phyloP scores from a whole-genome alignment of 305 asterid species.

The Ajuga reptans region DNA sequence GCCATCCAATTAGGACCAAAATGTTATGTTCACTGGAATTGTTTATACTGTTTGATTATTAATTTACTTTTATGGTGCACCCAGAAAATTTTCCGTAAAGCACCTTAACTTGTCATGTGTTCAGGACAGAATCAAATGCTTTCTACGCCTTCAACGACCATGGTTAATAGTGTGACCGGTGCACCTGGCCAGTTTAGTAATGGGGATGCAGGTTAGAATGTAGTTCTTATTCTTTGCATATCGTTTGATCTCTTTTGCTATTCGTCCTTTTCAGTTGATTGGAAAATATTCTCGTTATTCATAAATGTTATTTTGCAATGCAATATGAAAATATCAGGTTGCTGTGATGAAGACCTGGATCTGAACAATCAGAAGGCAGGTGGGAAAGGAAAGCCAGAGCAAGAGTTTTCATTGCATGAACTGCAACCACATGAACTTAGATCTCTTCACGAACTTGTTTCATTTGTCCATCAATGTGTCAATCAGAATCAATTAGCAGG shows the following conservation, averaged over 20 bases:
- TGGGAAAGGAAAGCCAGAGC: conserved; percentile 32
- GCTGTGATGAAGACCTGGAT: conserved; percentile 26
- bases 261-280: conserved; percentile 12
- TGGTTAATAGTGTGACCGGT: conserved; percentile 24
- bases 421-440: conserved; percentile 50
- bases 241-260: background rate
- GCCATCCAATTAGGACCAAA: conserved; percentile 1
- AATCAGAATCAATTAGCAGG: conserved; percentile 38
- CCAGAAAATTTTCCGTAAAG: conserved; percentile 17
- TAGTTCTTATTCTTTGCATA: conserved; percentile 15
- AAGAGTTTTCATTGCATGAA: conserved; percentile 40
- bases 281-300: conserved; percentile 17
- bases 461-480: conserved; percentile 56
- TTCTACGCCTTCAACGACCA: conserved; percentile 34
- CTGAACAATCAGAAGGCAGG: conserved; percentile 27
- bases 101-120: conserved; percentile 34
- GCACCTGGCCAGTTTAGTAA: conserved; percentile 33
- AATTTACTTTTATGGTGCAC: conserved; percentile 11
- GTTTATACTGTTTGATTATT: conserved; percentile 6
- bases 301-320: conserved; percentile 18
- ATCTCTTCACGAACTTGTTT: conserved; percentile 65
- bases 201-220: conserved; percentile 30
- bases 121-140: conserved; percentile 79
- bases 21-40: conserved; percentile 8
- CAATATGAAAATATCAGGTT: conserved; percentile 29